These are phyloP conservation scores for Candida krabiensis DNA, from an alignment of 805 yeast genomes.

Conservation along the genomic window DNA sequence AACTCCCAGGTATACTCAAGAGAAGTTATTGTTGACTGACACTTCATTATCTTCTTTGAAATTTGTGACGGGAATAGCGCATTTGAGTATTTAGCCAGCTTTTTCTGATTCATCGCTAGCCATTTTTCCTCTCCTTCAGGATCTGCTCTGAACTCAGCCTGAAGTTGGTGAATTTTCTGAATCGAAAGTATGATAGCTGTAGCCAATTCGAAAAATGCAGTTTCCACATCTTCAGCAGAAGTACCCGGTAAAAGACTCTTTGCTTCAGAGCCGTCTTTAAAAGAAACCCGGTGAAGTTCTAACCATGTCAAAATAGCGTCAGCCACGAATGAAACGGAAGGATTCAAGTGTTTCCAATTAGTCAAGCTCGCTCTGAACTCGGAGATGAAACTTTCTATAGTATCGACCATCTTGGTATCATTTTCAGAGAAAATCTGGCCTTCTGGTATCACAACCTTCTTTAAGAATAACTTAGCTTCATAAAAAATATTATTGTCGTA, in stretches of 20 bases:
- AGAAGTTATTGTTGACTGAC: constrained; percentile 35
- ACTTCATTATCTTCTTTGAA: constrained; percentile 15
- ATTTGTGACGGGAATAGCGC: constrained; percentile 27
- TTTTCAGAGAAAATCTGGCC: constrained; percentile 14
- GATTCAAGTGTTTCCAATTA: constrained; percentile 36
- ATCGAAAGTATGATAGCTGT: constrained; percentile 63
- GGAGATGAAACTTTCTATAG: constrained; percentile 23
- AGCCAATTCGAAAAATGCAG: constrained; percentile 48
- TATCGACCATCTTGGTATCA: constrained; percentile 17
- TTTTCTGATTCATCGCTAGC: constrained; percentile 53
- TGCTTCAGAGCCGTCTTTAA: constrained; percentile 10
- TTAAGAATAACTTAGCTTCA: constrained; percentile 29
- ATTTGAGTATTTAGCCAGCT: constrained; percentile 42
- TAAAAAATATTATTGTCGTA: constrained; percentile 16
- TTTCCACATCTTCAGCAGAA: constrained; percentile 55
- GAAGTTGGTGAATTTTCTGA: constrained; percentile 53
- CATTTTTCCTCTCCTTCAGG: constrained; percentile 64
- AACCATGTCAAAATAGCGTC: constrained; percentile 50
- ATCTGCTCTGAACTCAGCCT: constrained; percentile 30
- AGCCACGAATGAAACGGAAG: constrained; percentile 44
- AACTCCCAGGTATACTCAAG: constrained; percentile 39
- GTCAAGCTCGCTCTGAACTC: constrained; percentile 30
- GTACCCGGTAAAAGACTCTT: constrained; percentile 12
- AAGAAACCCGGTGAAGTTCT: constrained; percentile 18
- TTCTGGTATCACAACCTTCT: constrained; percentile 2